phyloP scores from a whole-genome alignment of 768 basidiomycete species.

The Mrakia blollopis region DNA sequence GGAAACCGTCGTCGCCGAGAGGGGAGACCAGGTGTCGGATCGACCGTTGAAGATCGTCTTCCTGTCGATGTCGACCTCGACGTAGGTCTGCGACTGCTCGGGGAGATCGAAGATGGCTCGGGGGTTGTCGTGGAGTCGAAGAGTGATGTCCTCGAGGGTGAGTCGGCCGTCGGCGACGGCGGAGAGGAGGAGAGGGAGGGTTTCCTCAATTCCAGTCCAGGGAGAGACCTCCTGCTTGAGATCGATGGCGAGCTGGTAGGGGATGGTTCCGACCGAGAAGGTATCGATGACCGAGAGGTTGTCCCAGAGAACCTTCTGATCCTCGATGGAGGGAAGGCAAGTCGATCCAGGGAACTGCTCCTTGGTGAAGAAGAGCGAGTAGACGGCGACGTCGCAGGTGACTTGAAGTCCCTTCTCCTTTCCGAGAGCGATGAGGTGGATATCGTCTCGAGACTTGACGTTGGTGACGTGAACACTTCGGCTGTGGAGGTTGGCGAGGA shows the following conservation, averaged over 20 bases:
- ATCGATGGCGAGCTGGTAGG: constrained; percentile 66
- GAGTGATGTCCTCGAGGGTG: constrained; percentile 72
- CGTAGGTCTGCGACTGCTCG: constrained; percentile 76
- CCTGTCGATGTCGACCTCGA: constrained; percentile 87
- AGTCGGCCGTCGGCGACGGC: constrained; percentile 76
- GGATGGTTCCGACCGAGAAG: constrained; percentile 82
- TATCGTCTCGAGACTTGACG: constrained; percentile 77
- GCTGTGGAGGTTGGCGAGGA: constrained; percentile 87
- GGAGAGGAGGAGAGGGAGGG: constrained; percentile 77
- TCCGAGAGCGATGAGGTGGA: constrained; percentile 84
- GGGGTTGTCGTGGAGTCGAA: constrained; percentile 87
- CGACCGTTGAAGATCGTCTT: constrained; percentile 54
- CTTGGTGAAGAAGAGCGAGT: constrained; percentile 77
- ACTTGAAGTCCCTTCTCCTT: constrained; percentile 91
- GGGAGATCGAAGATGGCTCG: constrained; percentile 83
- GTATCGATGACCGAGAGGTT: constrained; percentile 78
- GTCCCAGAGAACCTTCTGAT: constrained; percentile 80
- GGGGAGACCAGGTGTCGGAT: constrained; percentile 71
- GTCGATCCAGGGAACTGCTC: constrained; percentile 65
- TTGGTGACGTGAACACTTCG: constrained; percentile 86
- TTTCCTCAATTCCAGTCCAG: constrained; percentile 77
- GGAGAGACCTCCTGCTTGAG: constrained; percentile 59
- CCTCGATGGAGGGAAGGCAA: constrained; percentile 64
- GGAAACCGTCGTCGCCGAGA: constrained; percentile 57
- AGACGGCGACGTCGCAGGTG: constrained; percentile 92